These are phyloP conservation scores for Discostella pseudostelligera DNA, from an alignment of 108 stramenopile species.

Conservation along the genomic window DNA sequence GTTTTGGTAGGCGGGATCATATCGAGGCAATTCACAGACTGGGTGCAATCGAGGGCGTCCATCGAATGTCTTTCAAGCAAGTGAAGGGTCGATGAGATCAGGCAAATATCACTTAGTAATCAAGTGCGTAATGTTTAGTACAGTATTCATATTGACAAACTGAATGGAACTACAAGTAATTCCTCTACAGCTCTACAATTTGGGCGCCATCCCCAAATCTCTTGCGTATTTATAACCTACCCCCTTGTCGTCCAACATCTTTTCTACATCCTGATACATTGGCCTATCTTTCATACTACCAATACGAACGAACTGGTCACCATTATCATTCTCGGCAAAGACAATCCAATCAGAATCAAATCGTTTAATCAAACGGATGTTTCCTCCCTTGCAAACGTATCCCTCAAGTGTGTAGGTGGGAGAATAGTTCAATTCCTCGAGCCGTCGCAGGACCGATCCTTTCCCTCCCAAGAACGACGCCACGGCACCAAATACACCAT, in stretches of 20 bases:
- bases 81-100: constrained; percentile 53
- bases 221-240: constrained; percentile 81
- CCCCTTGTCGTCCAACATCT: constrained; percentile 76
- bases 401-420: constrained; percentile 73
- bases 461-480: constrained; percentile 89
- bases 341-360: constrained; percentile 82
- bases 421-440: constrained; percentile 65
- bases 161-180: too few species aligned
- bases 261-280: constrained; percentile 83
- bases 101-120: too few species aligned
- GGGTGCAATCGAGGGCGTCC: constrained; percentile 55
- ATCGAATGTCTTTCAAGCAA: constrained; percentile 67
- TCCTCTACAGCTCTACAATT: constrained; percentile 36
- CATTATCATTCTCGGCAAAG: constrained; percentile 81
- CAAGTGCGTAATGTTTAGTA: too few species aligned
- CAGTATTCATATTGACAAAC: too few species aligned
- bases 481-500: constrained; percentile 61
- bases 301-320: constrained; percentile 59
- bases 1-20: constrained; percentile 60
- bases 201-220: constrained; percentile 76
- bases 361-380: constrained; percentile 75
- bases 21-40: constrained; percentile 53
- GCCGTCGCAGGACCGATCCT: constrained; percentile 56
- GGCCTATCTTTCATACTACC: constrained; percentile 62
- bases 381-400: constrained; percentile 85